phyloP scores from a whole-genome alignment of 2,329 filamentous ascomycete species.

The Trichoderma simmonsii region DNA sequence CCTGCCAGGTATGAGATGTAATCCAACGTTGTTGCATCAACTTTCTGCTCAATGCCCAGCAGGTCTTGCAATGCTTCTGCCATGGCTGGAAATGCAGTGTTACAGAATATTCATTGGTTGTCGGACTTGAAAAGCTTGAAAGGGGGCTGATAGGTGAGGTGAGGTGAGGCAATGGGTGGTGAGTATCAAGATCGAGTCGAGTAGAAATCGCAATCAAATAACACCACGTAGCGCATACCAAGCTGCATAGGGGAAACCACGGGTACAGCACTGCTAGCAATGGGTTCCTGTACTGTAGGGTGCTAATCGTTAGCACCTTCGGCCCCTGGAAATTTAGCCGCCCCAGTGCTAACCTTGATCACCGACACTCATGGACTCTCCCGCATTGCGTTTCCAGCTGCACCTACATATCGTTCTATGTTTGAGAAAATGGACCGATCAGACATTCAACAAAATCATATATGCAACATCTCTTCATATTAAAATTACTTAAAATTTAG shows the following conservation, averaged over 20 bases:
- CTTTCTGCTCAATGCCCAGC: conserved; percentile 30
- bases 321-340: background rate
- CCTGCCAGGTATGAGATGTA: conserved; percentile 79
- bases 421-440: background rate
- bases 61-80: conserved; percentile 37
- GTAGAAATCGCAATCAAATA: background rate
- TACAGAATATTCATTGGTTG: background rate
- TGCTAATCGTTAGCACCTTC: background rate
- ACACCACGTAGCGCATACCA: background rate
- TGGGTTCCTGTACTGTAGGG: background rate
- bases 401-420: background rate
- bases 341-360: background rate
- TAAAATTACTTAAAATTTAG: conserved; percentile 13
- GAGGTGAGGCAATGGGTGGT: background rate
- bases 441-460: background rate
- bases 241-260: background rate
- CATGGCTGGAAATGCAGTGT: conserved; percentile 26
- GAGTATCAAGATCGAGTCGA: background rate
- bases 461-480: conserved; percentile 2
- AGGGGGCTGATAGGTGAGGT: background rate
- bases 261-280: background rate
- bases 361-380: background rate
- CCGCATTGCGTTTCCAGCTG: background rate
- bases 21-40: conserved; percentile 54
- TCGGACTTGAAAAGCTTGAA: background rate